Base-by-base conservation (phyloP, 2,329 filamentous ascomycete species). In the Thielaviopsis musarum region DNA sequence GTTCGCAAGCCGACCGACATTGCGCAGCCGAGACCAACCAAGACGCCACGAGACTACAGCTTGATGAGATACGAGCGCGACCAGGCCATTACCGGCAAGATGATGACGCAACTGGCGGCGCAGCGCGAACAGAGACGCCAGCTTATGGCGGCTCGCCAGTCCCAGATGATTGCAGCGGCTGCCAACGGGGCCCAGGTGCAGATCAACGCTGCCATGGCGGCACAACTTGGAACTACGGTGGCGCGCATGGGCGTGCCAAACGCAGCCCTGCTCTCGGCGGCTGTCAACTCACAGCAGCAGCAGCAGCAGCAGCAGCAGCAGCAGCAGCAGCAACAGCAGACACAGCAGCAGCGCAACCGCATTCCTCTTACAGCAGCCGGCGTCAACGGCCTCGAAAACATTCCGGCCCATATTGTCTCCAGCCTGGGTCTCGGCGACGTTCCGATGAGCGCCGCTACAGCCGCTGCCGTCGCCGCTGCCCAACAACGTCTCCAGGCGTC, bases 41-140 rank as follows among this genome's bases (percentile, higher is more conserved):
- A 90, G 67, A 95, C 91, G 0, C 93, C 93, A 0, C 81, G 88
- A 66, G 89, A 97, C 65, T 95, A 96, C 69, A 96, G 91, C 67
- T 79, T 88, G 57, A 78, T 96, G 67, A 90, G 93, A 65, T 85
- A 86, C 72, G 91, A 97, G 67, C 82, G 88, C 52, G 91, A 97
- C 65, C 77, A 91, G 67, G 77, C 78, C 63, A 67, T 84, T 60
- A 77, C 77, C 21, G 80, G 17, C 1, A 61, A 84, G 68, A 77
- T 79, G 66, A 76, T 84, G 73, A 73, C 75, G 56, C 73, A 77
- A 63, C 75, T 74, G 64, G 73, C 75, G 57, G 56, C 30, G 3
- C 75, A 77, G 64, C 80, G 85, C 60, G 83, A 87, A 68, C 77
- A 86, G 65, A 71, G 72, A 62, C 74, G 60, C 5, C 59, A 60